Percentiles rank a stretch among this genome's conserved stretches.
phyloP scores from a whole-genome alignment of 176 grass and related monocot species.

The Urochloa ruziziensis region DNA sequence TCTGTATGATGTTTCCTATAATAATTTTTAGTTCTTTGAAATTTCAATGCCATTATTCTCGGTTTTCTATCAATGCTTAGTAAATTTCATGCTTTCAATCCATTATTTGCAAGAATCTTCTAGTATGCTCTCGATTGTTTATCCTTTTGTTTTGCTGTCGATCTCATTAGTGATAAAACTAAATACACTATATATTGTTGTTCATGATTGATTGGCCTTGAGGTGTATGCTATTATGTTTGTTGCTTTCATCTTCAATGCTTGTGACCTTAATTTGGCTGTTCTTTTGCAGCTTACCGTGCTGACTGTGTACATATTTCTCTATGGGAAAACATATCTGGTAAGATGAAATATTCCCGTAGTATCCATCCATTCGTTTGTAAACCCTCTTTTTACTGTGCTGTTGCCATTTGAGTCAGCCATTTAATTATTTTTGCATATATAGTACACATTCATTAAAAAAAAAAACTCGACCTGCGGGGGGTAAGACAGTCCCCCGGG shows the following conservation, averaged over 20 bases:
- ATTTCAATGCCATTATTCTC: background rate
- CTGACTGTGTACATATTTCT: constrained; percentile 93
- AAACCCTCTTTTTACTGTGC: background rate
- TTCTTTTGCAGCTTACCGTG: constrained; percentile 80
- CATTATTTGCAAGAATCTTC: background rate
- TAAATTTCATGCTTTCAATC: background rate
- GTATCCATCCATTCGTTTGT: background rate
- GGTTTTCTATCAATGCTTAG: background rate
- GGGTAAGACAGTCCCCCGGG: too few relatives aligned
- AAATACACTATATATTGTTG: background rate
- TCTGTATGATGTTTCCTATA: background rate
- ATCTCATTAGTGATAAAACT: background rate
- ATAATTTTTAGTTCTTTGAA: background rate
- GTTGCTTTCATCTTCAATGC: background rate
- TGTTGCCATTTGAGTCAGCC: background rate
- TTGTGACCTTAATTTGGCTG: constrained; percentile 24
- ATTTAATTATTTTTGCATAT: background rate
- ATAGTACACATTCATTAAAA: too few relatives aligned
- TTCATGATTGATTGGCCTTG: constrained; percentile 4
- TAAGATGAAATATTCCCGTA: constrained; percentile 37
- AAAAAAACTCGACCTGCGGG: too few relatives aligned
- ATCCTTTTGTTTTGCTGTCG: background rate
- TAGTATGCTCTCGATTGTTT: background rate
- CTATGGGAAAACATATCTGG: constrained; percentile 90
- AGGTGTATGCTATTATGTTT: background rate